Percentiles rank a stretch among this genome's conserved stretches.
Evolutionary conservation across 495 filamentous ascomycete species (phyloP).

Genomic region (Bryoglossum gracile): DNA sequence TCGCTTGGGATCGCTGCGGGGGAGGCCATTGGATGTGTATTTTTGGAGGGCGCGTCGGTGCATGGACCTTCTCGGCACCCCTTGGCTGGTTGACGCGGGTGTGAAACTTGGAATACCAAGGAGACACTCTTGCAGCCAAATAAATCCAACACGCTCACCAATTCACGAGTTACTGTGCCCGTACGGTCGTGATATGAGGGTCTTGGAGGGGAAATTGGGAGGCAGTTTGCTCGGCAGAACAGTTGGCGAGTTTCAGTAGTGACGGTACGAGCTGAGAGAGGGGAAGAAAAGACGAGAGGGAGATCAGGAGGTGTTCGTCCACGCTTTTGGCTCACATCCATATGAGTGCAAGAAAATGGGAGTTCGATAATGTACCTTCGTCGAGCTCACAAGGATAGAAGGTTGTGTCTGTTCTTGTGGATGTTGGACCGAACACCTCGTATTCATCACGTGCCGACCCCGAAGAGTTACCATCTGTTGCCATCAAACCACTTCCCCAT

Average conservation of each 20-base stretch:
- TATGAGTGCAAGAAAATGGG: neutral
- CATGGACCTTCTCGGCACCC: slow-evolving; percentile 14
- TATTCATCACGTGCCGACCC: too few species aligned
- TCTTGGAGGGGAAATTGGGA: too few species aligned
- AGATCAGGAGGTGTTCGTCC: slow-evolving; percentile 5
- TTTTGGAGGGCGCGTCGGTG: slow-evolving; percentile 18
- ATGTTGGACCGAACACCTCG: too few species aligned
- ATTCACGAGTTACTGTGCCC: neutral
- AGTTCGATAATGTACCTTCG: too few species aligned
- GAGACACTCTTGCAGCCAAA: too few species aligned
- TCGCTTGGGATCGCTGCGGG: neutral
- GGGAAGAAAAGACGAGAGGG: neutral
- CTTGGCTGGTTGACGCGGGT: too few species aligned
- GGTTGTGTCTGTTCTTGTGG: too few species aligned
- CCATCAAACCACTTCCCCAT: too few species aligned
- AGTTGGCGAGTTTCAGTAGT: slow-evolving; percentile 1
- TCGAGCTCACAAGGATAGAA: too few species aligned
- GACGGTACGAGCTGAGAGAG: neutral
- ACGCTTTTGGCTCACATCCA: neutral
- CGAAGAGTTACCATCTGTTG: too few species aligned
- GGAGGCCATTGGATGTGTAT: slow-evolving; percentile 7
- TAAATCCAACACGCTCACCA: too few species aligned
- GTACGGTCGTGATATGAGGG: neutral
- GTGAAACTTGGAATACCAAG: slow-evolving; percentile 47
- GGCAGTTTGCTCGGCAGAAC: too few species aligned